Base-by-base conservation (phyloP, 176 grass and related monocot genomes). In the Cocos nucifera region DNA sequence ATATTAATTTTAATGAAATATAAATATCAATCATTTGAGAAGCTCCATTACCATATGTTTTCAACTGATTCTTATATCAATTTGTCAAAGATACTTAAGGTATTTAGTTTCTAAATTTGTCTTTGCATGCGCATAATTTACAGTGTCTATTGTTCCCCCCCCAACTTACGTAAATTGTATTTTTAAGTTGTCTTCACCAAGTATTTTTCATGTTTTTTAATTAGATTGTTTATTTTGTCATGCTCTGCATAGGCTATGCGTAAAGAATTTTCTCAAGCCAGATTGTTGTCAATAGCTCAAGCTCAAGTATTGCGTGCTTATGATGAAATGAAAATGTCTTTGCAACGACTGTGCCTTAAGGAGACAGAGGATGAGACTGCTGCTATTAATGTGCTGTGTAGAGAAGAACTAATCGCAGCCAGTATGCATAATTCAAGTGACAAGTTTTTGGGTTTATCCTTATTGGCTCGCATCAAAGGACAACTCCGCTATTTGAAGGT, bases 301-400 rank as follows among this genome's bases (percentile, higher is more conserved):
- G 77, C 71, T 54, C 86, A 96, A 62, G 82, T 85, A 66, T 62
- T 96, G 65, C 83, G 86, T 59, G 92, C 87, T 57, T 69, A 88
- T 72, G 83, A 96, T 27, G 92, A 90, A 77, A 90, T 96, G 59
- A 90, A 90, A 78, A 96, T 96, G 92, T 90, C 86, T 74, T 77
- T 82, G 57, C 77, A 86, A 56, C 72, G 86, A 63, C 59, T 96
- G 66, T 61, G 80, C 54, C 84, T 96, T 61, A 96, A 85, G 75
- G 78, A 79, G 69, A 75, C 66, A 50, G 75, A 88, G n/a, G 80
- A 90, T 69, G 87, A 82, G 22, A 62, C 80, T 29, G 84, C 57
- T 51, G 78, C 75, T 66, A 75, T 73, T 48, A 87, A 90, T 82
- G 87, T 97, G 66, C 69, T 97, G 60, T 76, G 75, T 21, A 85